These are phyloP conservation scores for Sphaerostilbella broomeana DNA, from an alignment of 2,329 filamentous ascomycete genomes.

Conservation along the genomic window DNA sequence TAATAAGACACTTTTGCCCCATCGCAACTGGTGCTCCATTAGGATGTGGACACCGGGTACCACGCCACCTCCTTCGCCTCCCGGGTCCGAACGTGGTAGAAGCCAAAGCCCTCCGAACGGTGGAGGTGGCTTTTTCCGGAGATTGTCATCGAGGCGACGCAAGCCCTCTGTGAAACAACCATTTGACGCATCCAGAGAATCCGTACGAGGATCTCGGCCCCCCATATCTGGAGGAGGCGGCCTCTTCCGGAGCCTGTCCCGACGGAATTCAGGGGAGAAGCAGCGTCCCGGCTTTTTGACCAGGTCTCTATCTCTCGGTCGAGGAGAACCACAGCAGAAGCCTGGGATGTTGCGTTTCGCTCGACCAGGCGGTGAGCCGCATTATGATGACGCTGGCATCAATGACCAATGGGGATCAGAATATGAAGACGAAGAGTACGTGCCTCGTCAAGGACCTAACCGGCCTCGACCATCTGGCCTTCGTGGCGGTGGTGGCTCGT, in stretches of 20 bases:
- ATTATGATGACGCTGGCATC: slow-evolving; percentile 45
- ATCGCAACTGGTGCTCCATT: slow-evolving; percentile 94
- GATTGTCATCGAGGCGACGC: slow-evolving; percentile 33
- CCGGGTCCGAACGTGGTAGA: slow-evolving; percentile 40
- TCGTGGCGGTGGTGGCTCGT: slow-evolving; percentile 35
- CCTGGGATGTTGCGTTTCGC: slow-evolving; percentile 23
- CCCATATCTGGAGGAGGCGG: slow-evolving; percentile 40
- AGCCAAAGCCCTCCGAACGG: slow-evolving; percentile 32
- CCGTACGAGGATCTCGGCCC: slow-evolving; percentile 39
- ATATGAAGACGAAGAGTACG: slow-evolving; percentile 33
- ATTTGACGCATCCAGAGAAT: slow-evolving; percentile 32
- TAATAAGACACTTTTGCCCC: slow-evolving; percentile 81
- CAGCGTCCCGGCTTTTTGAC: slow-evolving; percentile 38
- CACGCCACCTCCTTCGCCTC: slow-evolving; percentile 66
- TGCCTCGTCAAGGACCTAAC: slow-evolving; percentile 16
- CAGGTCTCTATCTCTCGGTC: slow-evolving; percentile 56
- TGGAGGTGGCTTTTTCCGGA: slow-evolving; percentile 38
- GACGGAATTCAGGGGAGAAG: slow-evolving; percentile 27
- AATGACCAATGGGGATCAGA: slow-evolving; percentile 47
- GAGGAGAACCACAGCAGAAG: slow-evolving; percentile 40
- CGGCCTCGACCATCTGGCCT: slow-evolving; percentile 26
- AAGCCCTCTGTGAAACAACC: slow-evolving; percentile 27
- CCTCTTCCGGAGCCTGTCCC: slow-evolving; percentile 40
- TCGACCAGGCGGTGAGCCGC: slow-evolving; percentile 33
- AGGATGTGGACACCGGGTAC: slow-evolving; percentile 71